A percentile compares a stretch with the other conserved stretches of the same genome.
Evolutionary conservation across 192 early-diverging fungal species (phyloP).

Genomic region (Pecoramyces ruminantium): DNA sequence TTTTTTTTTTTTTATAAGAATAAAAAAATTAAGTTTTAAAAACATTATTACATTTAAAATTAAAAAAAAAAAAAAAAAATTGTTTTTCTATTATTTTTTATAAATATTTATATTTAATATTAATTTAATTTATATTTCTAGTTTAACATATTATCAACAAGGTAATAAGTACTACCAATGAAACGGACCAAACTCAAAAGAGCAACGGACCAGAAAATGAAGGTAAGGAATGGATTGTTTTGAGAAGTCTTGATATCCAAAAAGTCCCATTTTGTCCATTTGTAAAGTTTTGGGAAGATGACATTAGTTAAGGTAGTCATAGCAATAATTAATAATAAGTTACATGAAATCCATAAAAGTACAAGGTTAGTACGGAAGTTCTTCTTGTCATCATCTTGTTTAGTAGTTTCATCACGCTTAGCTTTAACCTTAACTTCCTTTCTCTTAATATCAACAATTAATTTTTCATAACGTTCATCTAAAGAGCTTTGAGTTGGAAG

Average conservation of each 20-base stretch:
- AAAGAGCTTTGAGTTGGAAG: neutral
- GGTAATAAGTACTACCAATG: constrained; percentile 53
- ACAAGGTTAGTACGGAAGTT: constrained; percentile 28
- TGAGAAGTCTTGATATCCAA: no score
- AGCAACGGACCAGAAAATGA: constrained; percentile 82
- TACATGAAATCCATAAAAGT: constrained; percentile 21
- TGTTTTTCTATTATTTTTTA: constrained; percentile 1
- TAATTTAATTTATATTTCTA: constrained; percentile 24
- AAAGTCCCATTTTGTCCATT: no score
- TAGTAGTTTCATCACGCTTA: neutral
- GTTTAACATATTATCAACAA: constrained; percentile 33
- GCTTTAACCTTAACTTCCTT: neutral
- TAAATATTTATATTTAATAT: neutral
- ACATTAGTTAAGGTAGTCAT: neutral
- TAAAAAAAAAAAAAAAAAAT: neutral
- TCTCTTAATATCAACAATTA: neutral
- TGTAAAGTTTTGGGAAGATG: no score
- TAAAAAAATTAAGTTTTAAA: no score
- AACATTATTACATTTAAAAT: no score
- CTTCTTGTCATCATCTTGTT: constrained; percentile 19
- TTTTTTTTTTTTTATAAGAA: no score
- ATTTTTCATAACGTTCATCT: neutral
- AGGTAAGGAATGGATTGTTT: neutral
- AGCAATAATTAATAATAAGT: constrained; percentile 12
- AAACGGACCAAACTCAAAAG: constrained; percentile 54